Evolutionary conservation across 2,329 filamentous ascomycete genomes (phyloP).

Genomic region (Epichloe uncinata): DNA sequence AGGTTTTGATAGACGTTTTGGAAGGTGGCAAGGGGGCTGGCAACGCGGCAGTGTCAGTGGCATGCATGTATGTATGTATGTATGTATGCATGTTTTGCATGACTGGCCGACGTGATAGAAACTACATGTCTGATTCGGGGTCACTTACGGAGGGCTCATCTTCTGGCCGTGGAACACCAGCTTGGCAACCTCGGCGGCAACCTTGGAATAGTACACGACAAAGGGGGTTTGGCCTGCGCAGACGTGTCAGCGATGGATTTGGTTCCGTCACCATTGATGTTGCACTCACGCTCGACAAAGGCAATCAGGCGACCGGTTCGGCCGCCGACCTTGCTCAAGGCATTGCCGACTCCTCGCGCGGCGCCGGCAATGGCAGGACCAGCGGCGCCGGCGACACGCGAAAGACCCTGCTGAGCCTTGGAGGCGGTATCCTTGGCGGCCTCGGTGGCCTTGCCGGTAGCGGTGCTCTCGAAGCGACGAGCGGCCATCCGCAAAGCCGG

Average conservation of each 20-base stretch:
- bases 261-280: no score
- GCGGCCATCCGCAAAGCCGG: conserved; percentile 32
- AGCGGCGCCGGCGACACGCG: conserved; percentile 66
- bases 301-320: conserved; percentile 65
- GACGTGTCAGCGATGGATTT: background rate
- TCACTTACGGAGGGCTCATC: conserved; percentile 89
- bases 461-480: conserved; percentile 49
- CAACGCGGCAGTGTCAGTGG: conserved; percentile 4
- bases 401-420: conserved; percentile 65
- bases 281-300: conserved; percentile 71
- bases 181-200: conserved; percentile 76
- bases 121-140: background rate
- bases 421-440: conserved; percentile 24
- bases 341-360: conserved; percentile 50
- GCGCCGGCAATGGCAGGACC: conserved; percentile 64
- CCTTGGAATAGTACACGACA: conserved; percentile 83
- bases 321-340: conserved; percentile 67
- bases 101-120: no score
- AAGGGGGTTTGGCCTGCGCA: conserved; percentile 66
- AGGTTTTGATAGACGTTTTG: conserved; percentile 74
- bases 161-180: conserved; percentile 77
- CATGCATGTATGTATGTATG: background rate
- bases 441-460: conserved; percentile 26
- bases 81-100: no score
- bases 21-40: conserved; percentile 63